These are phyloP conservation scores for Suillus luteus DNA, from an alignment of 768 basidiomycete genomes.

Conservation along the genomic window DNA sequence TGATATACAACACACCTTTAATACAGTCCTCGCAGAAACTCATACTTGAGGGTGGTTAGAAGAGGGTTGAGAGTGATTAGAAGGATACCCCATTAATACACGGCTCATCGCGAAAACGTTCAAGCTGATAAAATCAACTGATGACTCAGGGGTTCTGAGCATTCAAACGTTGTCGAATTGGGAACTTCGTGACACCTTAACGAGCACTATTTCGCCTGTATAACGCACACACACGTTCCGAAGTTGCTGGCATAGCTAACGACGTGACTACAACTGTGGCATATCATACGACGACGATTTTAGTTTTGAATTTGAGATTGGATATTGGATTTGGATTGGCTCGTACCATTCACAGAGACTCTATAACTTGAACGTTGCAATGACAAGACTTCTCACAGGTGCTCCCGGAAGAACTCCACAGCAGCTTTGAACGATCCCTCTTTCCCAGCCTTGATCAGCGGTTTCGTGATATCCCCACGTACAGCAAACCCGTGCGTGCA, in stretches of 20 bases:
- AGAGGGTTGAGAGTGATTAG: neutral
- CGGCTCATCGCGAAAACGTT: neutral
- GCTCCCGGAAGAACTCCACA: constrained; percentile 54
- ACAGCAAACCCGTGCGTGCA: constrained; percentile 58
- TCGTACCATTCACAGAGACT: neutral
- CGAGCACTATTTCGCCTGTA: neutral
- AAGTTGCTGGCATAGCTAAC: neutral
- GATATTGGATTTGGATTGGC: neutral
- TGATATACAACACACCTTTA: constrained; percentile 40
- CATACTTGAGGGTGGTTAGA: constrained; percentile 33
- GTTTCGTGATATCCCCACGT: constrained; percentile 46
- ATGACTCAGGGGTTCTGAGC: neutral
- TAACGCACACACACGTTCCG: neutral
- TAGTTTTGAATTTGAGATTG: neutral
- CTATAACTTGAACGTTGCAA: neutral
- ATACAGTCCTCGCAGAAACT: constrained; percentile 59
- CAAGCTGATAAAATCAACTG: neutral
- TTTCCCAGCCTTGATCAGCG: constrained; percentile 60
- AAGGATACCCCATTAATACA: neutral
- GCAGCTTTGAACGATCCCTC: constrained; percentile 62
- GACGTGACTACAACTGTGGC: neutral
- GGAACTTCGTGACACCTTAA: neutral
- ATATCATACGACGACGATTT: neutral
- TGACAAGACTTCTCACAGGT: constrained; percentile 18
- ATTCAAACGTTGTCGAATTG: neutral